These are phyloP conservation scores for Gynostemma pentaphyllum DNA, from an alignment of 306 rosid genomes.

Conservation along the genomic window DNA sequence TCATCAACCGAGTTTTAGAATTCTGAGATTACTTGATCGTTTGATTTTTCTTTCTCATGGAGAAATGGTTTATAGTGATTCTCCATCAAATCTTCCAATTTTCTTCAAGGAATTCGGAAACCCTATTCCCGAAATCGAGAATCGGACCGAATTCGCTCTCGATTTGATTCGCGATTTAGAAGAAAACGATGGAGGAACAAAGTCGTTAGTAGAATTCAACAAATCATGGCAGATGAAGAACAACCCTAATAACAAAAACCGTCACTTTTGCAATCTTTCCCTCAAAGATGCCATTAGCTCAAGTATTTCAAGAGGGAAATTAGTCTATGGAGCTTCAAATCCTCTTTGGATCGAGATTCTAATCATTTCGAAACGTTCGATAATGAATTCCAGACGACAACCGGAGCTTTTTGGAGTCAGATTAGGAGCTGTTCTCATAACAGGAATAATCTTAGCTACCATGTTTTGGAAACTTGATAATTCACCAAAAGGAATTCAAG, in stretches of 20 bases:
- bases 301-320: slow-evolving; percentile 59
- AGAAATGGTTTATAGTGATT: slow-evolving; percentile 61
- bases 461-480: slow-evolving; percentile 52
- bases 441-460: slow-evolving; percentile 68
- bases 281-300: slow-evolving; percentile 75
- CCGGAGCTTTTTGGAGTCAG: slow-evolving; percentile 78
- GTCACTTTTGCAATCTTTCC: slow-evolving; percentile 11
- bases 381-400: slow-evolving; percentile 59
- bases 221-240: slow-evolving; percentile 45
- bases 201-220: slow-evolving; percentile 60
- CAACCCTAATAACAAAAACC: not conserved
- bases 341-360: slow-evolving; percentile 64
- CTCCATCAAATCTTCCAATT: slow-evolving; percentile 30
- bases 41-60: slow-evolving; percentile 81
- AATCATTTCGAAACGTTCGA: slow-evolving; percentile 50
- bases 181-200: slow-evolving; percentile 49
- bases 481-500: slow-evolving; percentile 69
- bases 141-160: slow-evolving; percentile 69
- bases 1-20: slow-evolving; percentile 87
- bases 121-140: slow-evolving; percentile 74
- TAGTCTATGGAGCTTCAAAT: slow-evolving; percentile 78
- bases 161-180: slow-evolving; percentile 76
- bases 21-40: slow-evolving; percentile 52
- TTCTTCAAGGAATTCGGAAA: slow-evolving; percentile 61
- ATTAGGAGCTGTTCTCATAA: slow-evolving; percentile 60